Evolutionary conservation across 805 yeast species (phyloP), one percentile per base, ranked within the genome.

Genomic region (Metschnikowia colocasiae): DNA sequence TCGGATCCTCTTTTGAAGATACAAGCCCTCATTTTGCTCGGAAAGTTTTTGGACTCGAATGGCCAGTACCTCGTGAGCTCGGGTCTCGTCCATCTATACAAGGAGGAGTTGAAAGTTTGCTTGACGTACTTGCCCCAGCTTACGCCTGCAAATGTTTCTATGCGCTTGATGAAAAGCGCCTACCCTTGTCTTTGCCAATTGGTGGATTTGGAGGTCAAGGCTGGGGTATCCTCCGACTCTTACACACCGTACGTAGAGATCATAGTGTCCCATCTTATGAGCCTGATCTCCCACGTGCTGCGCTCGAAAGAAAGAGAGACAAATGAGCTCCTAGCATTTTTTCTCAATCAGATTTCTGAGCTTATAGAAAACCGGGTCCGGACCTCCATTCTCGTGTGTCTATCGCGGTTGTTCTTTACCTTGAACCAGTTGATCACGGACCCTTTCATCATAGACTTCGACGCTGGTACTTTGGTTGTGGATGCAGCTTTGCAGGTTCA

Each of bases 401-500:
- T 61, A 33, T 56, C 69, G 6, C 58, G 72, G 22, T 43, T 69
- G 6, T 57, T 61, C 44, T 64, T 55, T 51, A 37, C 56, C 12
- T 37, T 70, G n/a, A 62, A 61, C 46, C 74, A 65, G 49, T 49
- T 68, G 6, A 49, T 69, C 34, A 52, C 58, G 12, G 62, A 67
- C 43, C 68, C 71, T 2, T 54, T 45, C 43, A 37, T 65, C 9
- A 26, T 61, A 2, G 73, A 67, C 22, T 50, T 53, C 4, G 54
- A 50, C 3, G 29, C 45, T n/a, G 62, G 60, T 3, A 25, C 47
- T 4, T 47, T 18, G 12, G 46, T 59, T 5, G 51, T 59, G 16
- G 43, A 40, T 16, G 32, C 50, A 8, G 56, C 64, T 2, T 54
- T 71, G 16, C 34, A 45, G 4, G 58, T 64, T 2, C 75, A 69